phyloP scores from a whole-genome alignment of 1,284 basidiomycete genomes.

The Inonotus obliquus region DNA sequence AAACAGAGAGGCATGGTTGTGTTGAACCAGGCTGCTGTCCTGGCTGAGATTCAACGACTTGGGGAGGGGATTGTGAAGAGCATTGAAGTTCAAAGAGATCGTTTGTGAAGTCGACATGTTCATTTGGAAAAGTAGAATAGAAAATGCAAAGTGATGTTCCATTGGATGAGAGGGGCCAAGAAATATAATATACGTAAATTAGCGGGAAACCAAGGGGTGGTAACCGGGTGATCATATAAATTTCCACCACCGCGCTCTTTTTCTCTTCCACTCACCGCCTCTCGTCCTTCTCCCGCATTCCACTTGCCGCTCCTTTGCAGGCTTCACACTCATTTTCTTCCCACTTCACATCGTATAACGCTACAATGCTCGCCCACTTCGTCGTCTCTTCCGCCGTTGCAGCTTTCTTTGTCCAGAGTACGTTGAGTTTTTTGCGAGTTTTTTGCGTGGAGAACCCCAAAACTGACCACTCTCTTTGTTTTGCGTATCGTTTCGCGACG shows the following conservation, averaged over 20 bases:
- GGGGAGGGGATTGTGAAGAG: constrained; percentile 66
- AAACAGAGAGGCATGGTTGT: constrained; percentile 62
- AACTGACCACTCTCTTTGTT: neutral
- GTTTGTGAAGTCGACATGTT: neutral
- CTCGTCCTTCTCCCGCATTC: neutral
- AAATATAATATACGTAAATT: neutral
- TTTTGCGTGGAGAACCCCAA: constrained; percentile 21
- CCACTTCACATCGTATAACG: neutral
- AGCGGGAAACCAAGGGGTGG: neutral
- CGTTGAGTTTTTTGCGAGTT: neutral
- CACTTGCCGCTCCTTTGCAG: constrained; percentile 11
- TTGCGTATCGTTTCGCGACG: neutral
- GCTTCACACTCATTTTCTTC: constrained; percentile 2
- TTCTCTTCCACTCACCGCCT: neutral
- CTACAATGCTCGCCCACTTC: constrained; percentile 14
- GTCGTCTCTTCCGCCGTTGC: constrained; percentile 12
- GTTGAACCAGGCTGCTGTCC: constrained; percentile 66
- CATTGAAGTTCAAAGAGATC: constrained; percentile 33
- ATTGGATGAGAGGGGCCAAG: neutral
- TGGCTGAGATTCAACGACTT: constrained; percentile 78
- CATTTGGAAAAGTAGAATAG: neutral
- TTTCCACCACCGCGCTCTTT: neutral
- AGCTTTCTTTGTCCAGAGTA: constrained; percentile 12
- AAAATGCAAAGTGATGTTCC: neutral
- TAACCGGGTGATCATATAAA: constrained; percentile 3